Base-by-base conservation (phyloP, 1,139 yeast species). In the Candida dubliniensis region DNA sequence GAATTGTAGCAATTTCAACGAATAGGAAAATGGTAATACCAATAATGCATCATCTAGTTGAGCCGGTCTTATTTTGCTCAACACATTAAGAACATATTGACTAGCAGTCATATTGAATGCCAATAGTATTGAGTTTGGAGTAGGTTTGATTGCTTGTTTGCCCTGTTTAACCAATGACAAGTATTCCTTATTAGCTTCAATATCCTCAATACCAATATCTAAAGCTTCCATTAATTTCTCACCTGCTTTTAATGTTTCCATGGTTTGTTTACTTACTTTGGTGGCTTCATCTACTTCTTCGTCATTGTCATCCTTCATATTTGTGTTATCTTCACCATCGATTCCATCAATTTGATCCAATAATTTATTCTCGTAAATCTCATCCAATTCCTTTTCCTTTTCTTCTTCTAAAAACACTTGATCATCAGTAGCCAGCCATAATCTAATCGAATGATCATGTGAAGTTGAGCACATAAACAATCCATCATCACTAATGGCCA, bases 381-480 rank as follows among this genome's bases (percentile, higher is more conserved):
- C 96, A 61, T 93, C 99, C 78, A 90, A 75, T 63, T 93, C 99
- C 64, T 86, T 88, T 60, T 95, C 99, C 47, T 93, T 77, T 67
- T 93, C 99, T 74, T 93, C 99, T 62, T 93, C 97, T 49, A 95
- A 67, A 64, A 93, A 93, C 23, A 93, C 91, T 56, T 93, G 95
- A 61, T 93, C 99, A 47, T 87, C 95, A 4, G 96, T 87, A 59
- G 89, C 91, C 50, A 78, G 79, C 99, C 99, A 93, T 18, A 90
- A 67, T 60, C 99, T 76, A 42, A 93, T 82, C 55, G 96, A 85
- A 61, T 88, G 95, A 63, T 93, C 99, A 63, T 93, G 99, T 8
- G 97, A 84, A 1, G 93, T 85, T n/a, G 96, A 79, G 4, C 88
- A 84, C 56, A 90, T 79, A 54, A 83, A 82, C 34, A 77, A 70